These are phyloP conservation scores for Cystobasidium ongulense DNA, from an alignment of 768 basidiomycete species.

Conservation along the genomic window DNA sequence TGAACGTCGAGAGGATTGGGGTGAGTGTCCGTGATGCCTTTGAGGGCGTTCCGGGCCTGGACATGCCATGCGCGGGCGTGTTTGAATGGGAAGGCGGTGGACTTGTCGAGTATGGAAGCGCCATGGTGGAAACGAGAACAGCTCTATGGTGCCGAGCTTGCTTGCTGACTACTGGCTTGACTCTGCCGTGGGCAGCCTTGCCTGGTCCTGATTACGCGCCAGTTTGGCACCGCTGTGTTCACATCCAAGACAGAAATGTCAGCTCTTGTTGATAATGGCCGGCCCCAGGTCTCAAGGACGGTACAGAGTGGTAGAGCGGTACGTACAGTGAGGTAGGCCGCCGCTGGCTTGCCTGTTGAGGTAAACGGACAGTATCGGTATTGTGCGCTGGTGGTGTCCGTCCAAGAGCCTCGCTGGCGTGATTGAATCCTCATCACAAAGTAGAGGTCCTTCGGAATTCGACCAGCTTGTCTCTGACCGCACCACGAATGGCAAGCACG, in stretches of 20 bases:
- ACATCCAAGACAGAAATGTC: not conserved
- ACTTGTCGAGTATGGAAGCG: slow-evolving; percentile 1
- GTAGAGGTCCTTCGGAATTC: not conserved
- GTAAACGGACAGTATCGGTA: too few relatives aligned
- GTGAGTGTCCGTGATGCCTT: not conserved
- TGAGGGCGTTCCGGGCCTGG: not conserved
- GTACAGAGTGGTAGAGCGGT: not conserved
- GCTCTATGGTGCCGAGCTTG: not conserved
- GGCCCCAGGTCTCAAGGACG: not conserved
- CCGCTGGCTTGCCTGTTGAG: not conserved
- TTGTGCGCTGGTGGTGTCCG: not conserved
- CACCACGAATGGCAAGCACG: not conserved
- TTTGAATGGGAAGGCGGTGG: not conserved
- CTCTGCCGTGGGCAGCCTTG: not conserved
- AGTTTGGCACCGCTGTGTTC: not conserved
- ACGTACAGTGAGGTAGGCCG: not conserved
- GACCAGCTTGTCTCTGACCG: not conserved
- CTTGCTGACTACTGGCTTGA: not conserved
- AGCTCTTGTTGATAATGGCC: not conserved
- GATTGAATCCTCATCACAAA: too few relatives aligned
- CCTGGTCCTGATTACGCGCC: not conserved
- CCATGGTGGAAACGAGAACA: not conserved
- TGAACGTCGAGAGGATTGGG: not conserved
- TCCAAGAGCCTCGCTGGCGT: not conserved
- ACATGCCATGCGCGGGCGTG: not conserved